Evolutionary conservation across 2,329 filamentous ascomycete species (phyloP).

Genomic region (Colletotrichum brevisporum): DNA sequence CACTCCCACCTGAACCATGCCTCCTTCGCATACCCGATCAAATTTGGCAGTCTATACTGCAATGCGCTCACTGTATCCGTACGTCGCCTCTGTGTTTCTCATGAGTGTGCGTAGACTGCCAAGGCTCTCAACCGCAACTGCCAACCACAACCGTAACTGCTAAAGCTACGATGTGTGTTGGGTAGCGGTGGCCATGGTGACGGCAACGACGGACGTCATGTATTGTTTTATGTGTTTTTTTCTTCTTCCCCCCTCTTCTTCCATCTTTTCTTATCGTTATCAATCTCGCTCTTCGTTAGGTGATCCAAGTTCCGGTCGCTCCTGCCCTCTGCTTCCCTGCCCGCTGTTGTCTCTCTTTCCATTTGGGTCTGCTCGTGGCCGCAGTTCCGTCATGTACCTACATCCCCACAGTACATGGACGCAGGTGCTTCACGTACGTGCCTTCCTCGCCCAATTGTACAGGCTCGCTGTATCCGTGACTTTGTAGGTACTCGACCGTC

Average conservation of each 20-base stretch:
- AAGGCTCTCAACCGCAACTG: too few relatives aligned
- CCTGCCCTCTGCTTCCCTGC: constrained; percentile 1
- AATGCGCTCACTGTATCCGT: neutral
- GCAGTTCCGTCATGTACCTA: constrained; percentile 30
- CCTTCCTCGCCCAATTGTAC: too few relatives aligned
- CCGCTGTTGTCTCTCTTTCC: constrained; percentile 20
- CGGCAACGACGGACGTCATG: too few relatives aligned
- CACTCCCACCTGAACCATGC: constrained; percentile 41
- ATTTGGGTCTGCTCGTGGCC: constrained; percentile 17
- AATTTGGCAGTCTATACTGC: constrained; percentile 33
- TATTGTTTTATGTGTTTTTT: neutral
- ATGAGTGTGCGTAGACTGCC: neutral
- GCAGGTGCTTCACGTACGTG: too few relatives aligned
- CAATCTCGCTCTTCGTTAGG: neutral
- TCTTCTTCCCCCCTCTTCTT: neutral
- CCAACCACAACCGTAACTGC: too few relatives aligned
- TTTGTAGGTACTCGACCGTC: too few relatives aligned
- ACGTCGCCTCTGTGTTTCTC: neutral
- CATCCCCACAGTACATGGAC: too few relatives aligned
- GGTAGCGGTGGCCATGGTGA: too few relatives aligned
- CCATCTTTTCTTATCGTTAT: too few relatives aligned
- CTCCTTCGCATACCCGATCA: constrained; percentile 39
- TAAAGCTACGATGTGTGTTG: too few relatives aligned
- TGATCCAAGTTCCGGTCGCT: too few relatives aligned
- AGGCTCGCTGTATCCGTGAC: too few relatives aligned